Percentiles rank a stretch among this genome's conserved stretches.
These are phyloP conservation scores for Eragrostis nindensis DNA, from an alignment of 176 grass and related monocot genomes.

Conservation along the genomic window DNA sequence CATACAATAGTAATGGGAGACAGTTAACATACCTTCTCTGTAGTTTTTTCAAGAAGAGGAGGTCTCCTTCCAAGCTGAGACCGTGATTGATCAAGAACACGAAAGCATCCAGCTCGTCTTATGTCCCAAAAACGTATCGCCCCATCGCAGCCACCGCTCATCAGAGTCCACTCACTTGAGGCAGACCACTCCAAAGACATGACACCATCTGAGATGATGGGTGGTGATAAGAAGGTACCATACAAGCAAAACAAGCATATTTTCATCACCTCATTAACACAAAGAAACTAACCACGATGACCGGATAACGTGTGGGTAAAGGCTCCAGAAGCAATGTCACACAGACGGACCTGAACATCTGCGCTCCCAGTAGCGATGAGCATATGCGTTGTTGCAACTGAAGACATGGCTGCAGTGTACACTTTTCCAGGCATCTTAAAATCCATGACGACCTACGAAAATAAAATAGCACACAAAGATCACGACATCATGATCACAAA, in stretches of 20 bases:
- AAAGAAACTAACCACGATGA: slow-evolving; percentile 78
- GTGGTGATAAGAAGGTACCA: slow-evolving; percentile 45
- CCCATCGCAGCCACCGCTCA: slow-evolving; percentile 82
- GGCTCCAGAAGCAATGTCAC: slow-evolving; percentile 91
- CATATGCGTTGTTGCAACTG: slow-evolving; percentile 74
- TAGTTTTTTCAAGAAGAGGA: slow-evolving; percentile 50
- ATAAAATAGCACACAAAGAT: slow-evolving; percentile 15
- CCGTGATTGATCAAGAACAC: slow-evolving; percentile 81
- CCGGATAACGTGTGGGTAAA: slow-evolving; percentile 96
- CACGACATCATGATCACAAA: slow-evolving; percentile 23
- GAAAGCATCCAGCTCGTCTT: slow-evolving; percentile 82
- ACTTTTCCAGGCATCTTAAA: slow-evolving; percentile 98
- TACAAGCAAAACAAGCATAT: slow-evolving; percentile 18
- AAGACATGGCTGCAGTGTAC: slow-evolving; percentile 73
- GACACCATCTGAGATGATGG: slow-evolving; percentile 73
- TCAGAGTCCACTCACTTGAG: slow-evolving; percentile 86
- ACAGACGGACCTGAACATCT: slow-evolving; percentile 92
- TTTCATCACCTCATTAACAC: slow-evolving; percentile 22
- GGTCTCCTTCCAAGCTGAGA: slow-evolving; percentile 82
- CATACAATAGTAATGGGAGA: neutral
- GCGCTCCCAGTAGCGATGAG: slow-evolving; percentile 84
- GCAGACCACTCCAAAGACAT: slow-evolving; percentile 95
- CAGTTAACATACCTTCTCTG: slow-evolving; percentile 47
- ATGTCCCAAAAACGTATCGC: slow-evolving; percentile 99
- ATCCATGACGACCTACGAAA: slow-evolving; percentile 78